phyloP scores from a whole-genome alignment of 176 grass and related monocot genomes.

The Oryza australiensis region DNA sequence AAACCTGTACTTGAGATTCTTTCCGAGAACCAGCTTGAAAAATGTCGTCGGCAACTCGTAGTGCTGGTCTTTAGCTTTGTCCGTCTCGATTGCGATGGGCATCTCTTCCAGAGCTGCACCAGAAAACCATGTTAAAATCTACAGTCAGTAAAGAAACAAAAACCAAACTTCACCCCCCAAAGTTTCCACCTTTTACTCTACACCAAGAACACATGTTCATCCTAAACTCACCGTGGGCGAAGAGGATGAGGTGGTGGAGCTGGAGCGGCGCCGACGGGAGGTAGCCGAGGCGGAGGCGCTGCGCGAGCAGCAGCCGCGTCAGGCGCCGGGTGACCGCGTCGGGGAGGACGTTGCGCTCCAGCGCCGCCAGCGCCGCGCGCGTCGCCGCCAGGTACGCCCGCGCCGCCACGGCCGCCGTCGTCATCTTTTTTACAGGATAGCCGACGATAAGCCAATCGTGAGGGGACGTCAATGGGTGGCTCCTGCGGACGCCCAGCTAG shows the following conservation, averaged over 20 bases:
- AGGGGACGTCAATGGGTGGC: no score
- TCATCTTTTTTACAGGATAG: no score
- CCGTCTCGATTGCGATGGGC: constrained; percentile 86
- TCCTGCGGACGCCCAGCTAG: no score
- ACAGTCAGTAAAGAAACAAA: neutral
- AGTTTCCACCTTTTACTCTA: neutral
- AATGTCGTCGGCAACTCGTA: constrained; percentile 90
- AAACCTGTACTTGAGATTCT: constrained; percentile 90
- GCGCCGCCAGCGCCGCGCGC: constrained; percentile 50
- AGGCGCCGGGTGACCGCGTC: constrained; percentile 72
- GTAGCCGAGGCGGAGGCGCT: constrained; percentile 75
- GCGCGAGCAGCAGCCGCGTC: constrained; percentile 73
- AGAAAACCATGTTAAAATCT: neutral
- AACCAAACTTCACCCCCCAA: neutral
- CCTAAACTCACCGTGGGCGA: constrained; percentile 38
- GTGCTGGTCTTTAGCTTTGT: constrained; percentile 82
- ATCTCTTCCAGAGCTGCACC: constrained; percentile 73
- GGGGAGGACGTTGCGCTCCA: constrained; percentile 88
- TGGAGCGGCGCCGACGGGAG: constrained; percentile 81
- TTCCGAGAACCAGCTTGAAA: constrained; percentile 84
- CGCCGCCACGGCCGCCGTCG: constrained; percentile 24
- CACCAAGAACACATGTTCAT: no score
- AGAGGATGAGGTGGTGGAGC: constrained; percentile 64
- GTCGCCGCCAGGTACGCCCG: constrained; percentile 63
- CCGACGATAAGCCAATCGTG: no score